Conservation (phyloP, 495 filamentous ascomycete genomes). For the Pseudomonodictys pantanalensis region DNA sequence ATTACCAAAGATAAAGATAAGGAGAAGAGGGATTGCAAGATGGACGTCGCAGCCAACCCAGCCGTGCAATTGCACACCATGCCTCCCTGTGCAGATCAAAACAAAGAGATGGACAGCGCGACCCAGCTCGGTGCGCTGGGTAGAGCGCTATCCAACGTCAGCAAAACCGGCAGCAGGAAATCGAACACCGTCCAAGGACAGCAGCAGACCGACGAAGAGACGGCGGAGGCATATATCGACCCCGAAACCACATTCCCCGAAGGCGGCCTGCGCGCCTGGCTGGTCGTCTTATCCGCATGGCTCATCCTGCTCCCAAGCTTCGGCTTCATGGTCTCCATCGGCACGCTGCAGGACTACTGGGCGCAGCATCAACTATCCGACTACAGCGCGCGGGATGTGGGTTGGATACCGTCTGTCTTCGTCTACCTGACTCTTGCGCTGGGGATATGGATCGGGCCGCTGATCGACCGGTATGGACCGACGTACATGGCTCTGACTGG, state of each 20-base stretch:
- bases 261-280: conserved; percentile 37
- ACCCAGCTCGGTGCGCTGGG: too few relatives aligned
- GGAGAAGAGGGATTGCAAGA: too few relatives aligned
- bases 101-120: too few relatives aligned
- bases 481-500: conserved; percentile 62
- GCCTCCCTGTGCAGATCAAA: too few relatives aligned
- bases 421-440: conserved; percentile 55
- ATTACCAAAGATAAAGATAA: too few relatives aligned
- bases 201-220: too few relatives aligned
- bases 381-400: conserved; percentile 51
- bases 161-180: too few relatives aligned
- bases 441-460: conserved; percentile 61
- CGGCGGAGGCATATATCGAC: too few relatives aligned
- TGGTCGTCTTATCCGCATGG: conserved; percentile 35
- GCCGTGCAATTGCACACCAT: conserved; percentile 17
- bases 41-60: conserved; percentile 15
- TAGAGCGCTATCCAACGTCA: too few relatives aligned
- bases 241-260: conserved; percentile 34
- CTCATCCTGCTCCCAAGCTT: conserved; percentile 36
- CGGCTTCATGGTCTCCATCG: conserved; percentile 44
- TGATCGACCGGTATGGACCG: conserved; percentile 76
- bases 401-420: conserved; percentile 59
- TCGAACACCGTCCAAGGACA: too few relatives aligned
- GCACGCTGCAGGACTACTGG: conserved; percentile 62
- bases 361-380: conserved; percentile 47